phyloP scores from a whole-genome alignment of 2,329 filamentous ascomycete species.

The Trichoderma citrinoviride region DNA sequence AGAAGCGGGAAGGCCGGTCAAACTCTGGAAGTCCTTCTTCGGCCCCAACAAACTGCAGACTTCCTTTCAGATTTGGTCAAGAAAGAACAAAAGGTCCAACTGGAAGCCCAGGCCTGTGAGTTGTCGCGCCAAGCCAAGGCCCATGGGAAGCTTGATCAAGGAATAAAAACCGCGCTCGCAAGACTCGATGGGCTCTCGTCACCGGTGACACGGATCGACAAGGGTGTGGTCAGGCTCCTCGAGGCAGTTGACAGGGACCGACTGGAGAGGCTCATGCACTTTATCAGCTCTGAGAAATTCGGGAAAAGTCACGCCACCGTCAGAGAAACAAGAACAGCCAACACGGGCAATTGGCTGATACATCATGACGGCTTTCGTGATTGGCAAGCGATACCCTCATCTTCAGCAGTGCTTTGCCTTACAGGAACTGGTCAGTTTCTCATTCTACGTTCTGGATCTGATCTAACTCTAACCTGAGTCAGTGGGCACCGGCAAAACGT shows the following conservation, averaged over 20 bases:
- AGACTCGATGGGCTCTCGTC: neutral
- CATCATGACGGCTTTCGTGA: neutral
- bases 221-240: neutral
- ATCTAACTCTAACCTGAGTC: neutral
- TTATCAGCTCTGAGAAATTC: slow-evolving; percentile 8
- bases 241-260: neutral
- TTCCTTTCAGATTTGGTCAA: neutral
- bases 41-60: neutral
- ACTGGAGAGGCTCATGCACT: neutral
- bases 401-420: slow-evolving; percentile 14
- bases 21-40: neutral
- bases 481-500: slow-evolving; percentile 21
- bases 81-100: neutral
- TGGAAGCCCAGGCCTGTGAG: neutral
- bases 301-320: neutral
- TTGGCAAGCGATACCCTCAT: slow-evolving; percentile 6
- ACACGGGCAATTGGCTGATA: slow-evolving; percentile 14
- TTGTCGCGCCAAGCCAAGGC: neutral
- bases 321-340: neutral
- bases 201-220: neutral
- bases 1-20: neutral
- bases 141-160: neutral
- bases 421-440: slow-evolving; percentile 11
- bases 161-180: neutral
- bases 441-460: neutral